Base-by-base conservation (phyloP, 331 rosid genomes). In the Dryas integrifolia region DNA sequence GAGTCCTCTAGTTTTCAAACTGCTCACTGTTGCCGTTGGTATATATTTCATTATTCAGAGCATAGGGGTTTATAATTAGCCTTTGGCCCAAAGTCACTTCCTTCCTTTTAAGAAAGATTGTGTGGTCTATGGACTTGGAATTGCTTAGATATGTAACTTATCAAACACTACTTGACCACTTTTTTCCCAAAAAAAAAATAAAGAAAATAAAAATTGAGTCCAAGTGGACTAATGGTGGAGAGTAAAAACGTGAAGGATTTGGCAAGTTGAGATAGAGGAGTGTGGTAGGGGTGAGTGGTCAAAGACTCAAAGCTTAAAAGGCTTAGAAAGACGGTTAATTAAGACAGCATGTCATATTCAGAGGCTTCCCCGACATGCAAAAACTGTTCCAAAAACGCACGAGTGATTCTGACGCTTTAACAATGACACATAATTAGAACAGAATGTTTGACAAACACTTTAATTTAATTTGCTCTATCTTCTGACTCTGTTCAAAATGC, bases 281-380 rank as follows among this genome's bases (percentile, higher is more conserved):
- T 8, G 24, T 8, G 24, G 18, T 26, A 2, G 1, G 10, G 62
- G 40, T 21, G 12, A 26, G 13, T 59, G 46, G 65, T 59, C 21
- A 60, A 35, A 38, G 65, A n/a, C 9, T 60, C 18, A 2, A 30
- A 30, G 35, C 35, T 59, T 8, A 3, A 38, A 38, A 1, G 5
- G 3, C 44, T 60, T 6, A 62, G n/a, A 78, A 69, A 73, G 30
- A 66, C 30, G 15, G 60, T 43, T 43, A 45, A 70, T 6, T 39
- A 40, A 39, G 74, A 45, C 59, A 57, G 38, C 16, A 52, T 11
- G 82, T 85, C 85, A 58, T 43, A 58, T 67, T 79, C 78, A 70
- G 75, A 70, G 75, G 77, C 64, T 18, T 0, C 75, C 76, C 88
- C 73, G 78, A 85, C 81, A 74, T 76, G 69, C 75, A 53, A 57